phyloP scores from a whole-genome alignment of 2,329 filamentous ascomycete species.

The Arthrocladium fulminans region DNA sequence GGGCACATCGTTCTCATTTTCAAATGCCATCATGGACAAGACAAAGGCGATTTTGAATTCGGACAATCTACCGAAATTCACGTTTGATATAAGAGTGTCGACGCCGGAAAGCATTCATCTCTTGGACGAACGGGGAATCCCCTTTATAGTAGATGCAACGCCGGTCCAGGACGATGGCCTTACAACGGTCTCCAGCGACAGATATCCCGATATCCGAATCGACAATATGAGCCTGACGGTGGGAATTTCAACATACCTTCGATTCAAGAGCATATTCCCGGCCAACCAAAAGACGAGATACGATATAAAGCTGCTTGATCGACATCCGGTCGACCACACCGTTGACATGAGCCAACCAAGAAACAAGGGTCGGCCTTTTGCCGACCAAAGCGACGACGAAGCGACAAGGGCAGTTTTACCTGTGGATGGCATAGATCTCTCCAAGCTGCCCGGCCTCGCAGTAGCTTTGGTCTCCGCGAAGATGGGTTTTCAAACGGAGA shows the following conservation, averaged over 20 bases:
- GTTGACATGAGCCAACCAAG: neutral
- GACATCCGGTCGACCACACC: conserved; percentile 1
- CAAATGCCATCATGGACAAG: conserved; percentile 12
- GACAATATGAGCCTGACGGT: neutral
- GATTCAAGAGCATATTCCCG: conserved; percentile 6
- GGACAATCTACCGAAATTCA: conserved; percentile 15
- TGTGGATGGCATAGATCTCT: conserved; percentile 3
- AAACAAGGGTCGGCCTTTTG: neutral
- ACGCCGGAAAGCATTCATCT: conserved; percentile 1
- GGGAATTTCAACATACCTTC: conserved; percentile 3
- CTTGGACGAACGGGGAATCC: neutral
- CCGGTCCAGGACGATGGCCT: conserved; percentile 1
- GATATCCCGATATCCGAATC: conserved; percentile 4
- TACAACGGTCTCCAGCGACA: conserved; percentile 2
- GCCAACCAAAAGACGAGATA: neutral
- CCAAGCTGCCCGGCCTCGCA: conserved; percentile 5
- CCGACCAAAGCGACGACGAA: neutral
- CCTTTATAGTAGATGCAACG: neutral
- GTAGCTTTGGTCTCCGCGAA: conserved; percentile 13
- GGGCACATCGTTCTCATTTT: neutral
- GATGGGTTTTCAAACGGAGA: conserved; percentile 15
- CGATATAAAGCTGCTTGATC: conserved; percentile 6
- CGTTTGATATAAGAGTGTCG: conserved; percentile 14
- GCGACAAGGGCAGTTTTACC: neutral
- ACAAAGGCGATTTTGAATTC: conserved; percentile 18